Evolutionary conservation across 2,329 filamentous ascomycete species (phyloP), one percentile per base, ranked within the genome.

Genomic region (Ploettnerulaceae sp.): DNA sequence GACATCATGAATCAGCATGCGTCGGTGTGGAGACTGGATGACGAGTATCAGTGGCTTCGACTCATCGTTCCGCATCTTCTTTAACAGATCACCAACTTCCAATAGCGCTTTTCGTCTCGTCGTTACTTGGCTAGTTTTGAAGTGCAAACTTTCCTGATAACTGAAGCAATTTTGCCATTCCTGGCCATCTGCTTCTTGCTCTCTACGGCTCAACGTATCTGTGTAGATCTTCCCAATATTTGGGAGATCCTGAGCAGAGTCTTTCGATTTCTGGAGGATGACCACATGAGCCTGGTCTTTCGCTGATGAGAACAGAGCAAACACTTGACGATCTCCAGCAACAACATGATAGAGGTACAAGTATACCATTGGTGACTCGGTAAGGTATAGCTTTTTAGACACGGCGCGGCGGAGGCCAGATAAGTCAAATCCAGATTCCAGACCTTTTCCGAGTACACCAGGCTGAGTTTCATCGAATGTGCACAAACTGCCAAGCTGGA

Each of bases 391-490:
- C 36, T 76, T 72, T 60, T 89, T 85, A 0, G 75, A 67, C 1
- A 82, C 77, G 14, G 81, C 73, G 38, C 82, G 79, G 55, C 82
- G 81, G 34, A 99, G 70, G 5, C 86, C 77, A 8, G 77, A 78
- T 3, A 99, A 74, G 56, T 96, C 89, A 59, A 99, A 98, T 0
- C 93, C 94, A 58, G 91, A 84, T 57, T 98, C 93, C 6, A 99
- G 71, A 44, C 93, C 93, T 61, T 86, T 91, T 39, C 93, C 93
- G 7, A 98, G 77, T 2, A 96, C 90, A 57, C 91, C 94, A 50
- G 86, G 79, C 58, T 96, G 90, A 45, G 75, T 82, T 60, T 95
- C 86, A 60, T 99, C 93, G 56, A 98, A 95, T 2, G 89, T 94
- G 64, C 93, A 98, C 22, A 86, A 73, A 60, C 88, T 96, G 32